Evolutionary conservation across 179 eudicot species (phyloP).

Genomic region (Heliamphora ciliata): DNA sequence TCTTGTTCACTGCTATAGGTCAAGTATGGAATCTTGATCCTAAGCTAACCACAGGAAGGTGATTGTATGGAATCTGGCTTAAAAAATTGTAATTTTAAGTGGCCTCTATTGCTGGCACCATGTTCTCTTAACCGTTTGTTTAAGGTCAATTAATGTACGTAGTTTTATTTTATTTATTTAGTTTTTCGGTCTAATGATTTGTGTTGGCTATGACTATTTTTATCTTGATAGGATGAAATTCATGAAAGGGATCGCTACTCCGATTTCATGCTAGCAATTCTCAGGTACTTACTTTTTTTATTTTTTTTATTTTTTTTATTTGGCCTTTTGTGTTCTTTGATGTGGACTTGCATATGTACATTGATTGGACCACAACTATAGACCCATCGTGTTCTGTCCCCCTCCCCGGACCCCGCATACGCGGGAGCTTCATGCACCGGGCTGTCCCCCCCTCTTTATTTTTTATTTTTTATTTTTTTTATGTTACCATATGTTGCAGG

Average conservation of each 20-base stretch:
- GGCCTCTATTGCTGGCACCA: neutral
- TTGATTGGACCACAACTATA: neutral
- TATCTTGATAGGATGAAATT: constrained; percentile 62
- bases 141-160: neutral
- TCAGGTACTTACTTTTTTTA: constrained; percentile 46
- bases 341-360: neutral
- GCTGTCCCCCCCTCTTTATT: no score
- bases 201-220: neutral
- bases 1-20: neutral
- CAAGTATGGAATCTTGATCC: constrained; percentile 2
- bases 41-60: neutral
- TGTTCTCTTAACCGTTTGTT: neutral
- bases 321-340: no score
- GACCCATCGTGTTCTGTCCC: no score
- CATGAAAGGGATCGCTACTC: constrained; percentile 93
- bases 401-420: no score
- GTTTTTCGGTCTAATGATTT: constrained; percentile 4
- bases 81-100: neutral
- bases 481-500: neutral
- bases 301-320: no score
- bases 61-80: neutral
- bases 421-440: no score
- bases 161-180: neutral
- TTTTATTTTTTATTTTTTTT: neutral
- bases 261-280: constrained; percentile 83